Evolutionary conservation across 768 basidiomycete species (phyloP).

Genomic region (Boletus coccyginus): DNA sequence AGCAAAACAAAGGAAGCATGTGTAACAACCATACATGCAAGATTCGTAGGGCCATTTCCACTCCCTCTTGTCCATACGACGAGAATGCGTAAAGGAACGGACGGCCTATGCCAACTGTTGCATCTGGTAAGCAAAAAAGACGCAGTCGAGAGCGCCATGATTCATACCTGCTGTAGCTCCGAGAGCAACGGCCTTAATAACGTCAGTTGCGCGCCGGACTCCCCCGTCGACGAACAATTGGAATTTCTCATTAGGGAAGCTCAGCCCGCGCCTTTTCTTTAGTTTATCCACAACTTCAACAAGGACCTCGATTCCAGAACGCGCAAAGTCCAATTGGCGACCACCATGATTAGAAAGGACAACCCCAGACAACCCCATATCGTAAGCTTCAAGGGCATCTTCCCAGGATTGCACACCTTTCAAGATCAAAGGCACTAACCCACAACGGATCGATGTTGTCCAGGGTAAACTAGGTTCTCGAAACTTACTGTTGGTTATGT

Average conservation of each 20-base stretch:
- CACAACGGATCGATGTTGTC: constrained; percentile 1
- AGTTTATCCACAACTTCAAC: constrained; percentile 80
- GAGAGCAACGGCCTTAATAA: constrained; percentile 83
- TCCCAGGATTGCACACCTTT: constrained; percentile 92
- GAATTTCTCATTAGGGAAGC: constrained; percentile 77
- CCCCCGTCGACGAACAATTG: constrained; percentile 94
- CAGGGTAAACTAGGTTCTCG: constrained; percentile 5
- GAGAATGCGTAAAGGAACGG: constrained; percentile 89
- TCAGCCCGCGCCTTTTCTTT: constrained; percentile 58
- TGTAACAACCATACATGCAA: constrained; percentile 49
- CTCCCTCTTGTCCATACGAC: constrained; percentile 84
- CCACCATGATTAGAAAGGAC: constrained; percentile 90
- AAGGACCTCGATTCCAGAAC: constrained; percentile 88
- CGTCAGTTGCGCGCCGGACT: constrained; percentile 85
- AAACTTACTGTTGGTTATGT: constrained; percentile 61
- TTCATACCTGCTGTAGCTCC: constrained; percentile 78
- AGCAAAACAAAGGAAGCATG: not conserved
- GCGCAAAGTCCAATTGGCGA: constrained; percentile 74
- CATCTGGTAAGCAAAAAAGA: constrained; percentile 8
- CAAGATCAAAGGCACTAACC: constrained; percentile 79
- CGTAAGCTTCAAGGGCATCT: constrained; percentile 86
- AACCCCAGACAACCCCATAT: constrained; percentile 66
- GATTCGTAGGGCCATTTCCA: constrained; percentile 79
- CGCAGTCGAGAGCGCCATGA: not conserved
- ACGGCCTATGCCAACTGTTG: constrained; percentile 73